Base-by-base conservation (phyloP, 305 asterid species). In the Galium porrigens region DNA sequence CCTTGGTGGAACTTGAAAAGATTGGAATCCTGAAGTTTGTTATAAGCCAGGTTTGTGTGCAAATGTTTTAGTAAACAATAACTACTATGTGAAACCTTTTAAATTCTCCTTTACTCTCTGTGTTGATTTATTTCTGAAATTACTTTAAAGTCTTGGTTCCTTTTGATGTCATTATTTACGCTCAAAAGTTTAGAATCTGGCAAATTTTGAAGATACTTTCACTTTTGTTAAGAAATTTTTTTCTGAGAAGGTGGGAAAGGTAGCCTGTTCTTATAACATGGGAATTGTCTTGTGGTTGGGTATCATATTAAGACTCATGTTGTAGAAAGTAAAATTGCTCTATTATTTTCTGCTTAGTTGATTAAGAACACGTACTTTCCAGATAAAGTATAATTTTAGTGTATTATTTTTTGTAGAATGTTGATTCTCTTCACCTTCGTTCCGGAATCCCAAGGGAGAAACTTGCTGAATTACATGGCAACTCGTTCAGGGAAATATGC, bases 341-440 rank as follows among this genome's bases (percentile, higher is more conserved):
- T 9, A 18, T 18, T 37, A 30, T 29, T 60, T 17, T 29, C 9
- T 60, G 32, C 51, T 11, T 60, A 36, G 42, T 60, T 3, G 64
- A 11, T 36, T 22, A 18, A 34, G 15, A 18, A 33, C 34, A 15
- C 36, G 34, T 20, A 20, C 33, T n/a, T 25, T 0, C 55, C 4
- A 14, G 4, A 27, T 42, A 2, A 42, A 41, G 6, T 5, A 25
- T 41, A 20, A 20, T 27, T 33, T 63, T 60, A 2, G 15, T 44
- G 22, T 17, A 1, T 7, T 22, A 22, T 22, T 20, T 41, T 22
- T 41, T 41, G 61, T 80, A 91, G 98, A 91, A 91, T 70, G 82
- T 90, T 70, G 97, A 90, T 72, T 90, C 94, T 66, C 89, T 90
- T 69, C 97, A 88, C 79, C 90, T 90, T 65, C 96, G 96, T 25